Base-by-base conservation (phyloP, 345 rosid species). In the Mallotus nudiflorus region DNA sequence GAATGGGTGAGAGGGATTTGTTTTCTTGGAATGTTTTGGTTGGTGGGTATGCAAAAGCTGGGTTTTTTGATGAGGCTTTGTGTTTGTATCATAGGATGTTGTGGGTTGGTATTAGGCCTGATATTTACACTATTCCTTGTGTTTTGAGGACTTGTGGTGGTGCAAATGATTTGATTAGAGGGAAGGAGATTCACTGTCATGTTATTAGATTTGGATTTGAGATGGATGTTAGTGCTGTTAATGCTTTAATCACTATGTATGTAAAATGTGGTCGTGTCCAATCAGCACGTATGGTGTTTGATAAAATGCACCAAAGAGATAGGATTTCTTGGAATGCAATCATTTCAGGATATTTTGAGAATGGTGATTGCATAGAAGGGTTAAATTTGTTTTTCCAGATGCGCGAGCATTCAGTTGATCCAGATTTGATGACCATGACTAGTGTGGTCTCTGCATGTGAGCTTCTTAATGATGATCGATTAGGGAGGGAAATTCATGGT, bases 251-350 rank as follows among this genome's bases (percentile, higher is more conserved):
- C 40, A 91, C 95, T 39, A 90, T 94, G 96, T 91, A 90, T 73
- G 87, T 86, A 10, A 91, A 94, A 81, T 91, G 96, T 27, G 81
- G 86, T 9, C 84, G 88, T 70, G 78, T 87, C 25, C 53, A 33
- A 54, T 73, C 75, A 28, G 96, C 96, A 1, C 62, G 87, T 67
- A 61, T 72, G 74, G 55, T 94, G 81, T 94, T 91, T 72, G 93
- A 88, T 77, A 76, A 82, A 75, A 91, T 87, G 98, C 72, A 65
- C 65, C 77, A 64, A 44, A 88, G 89, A 75, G 98, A 93, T 82
- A 85, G 83, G 66, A 93, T 93, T 73, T 91, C 98, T 7, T 91
- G 96, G 95, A 94, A 91, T 85, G 98, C 96, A 0, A 91, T 91
- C 82, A 94, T 90, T 67, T 86, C 93, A 0, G 98, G 98, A 44